phyloP scores from a whole-genome alignment of 2,329 filamentous ascomycete genomes.

The Pseudofabraea citricarpa region DNA sequence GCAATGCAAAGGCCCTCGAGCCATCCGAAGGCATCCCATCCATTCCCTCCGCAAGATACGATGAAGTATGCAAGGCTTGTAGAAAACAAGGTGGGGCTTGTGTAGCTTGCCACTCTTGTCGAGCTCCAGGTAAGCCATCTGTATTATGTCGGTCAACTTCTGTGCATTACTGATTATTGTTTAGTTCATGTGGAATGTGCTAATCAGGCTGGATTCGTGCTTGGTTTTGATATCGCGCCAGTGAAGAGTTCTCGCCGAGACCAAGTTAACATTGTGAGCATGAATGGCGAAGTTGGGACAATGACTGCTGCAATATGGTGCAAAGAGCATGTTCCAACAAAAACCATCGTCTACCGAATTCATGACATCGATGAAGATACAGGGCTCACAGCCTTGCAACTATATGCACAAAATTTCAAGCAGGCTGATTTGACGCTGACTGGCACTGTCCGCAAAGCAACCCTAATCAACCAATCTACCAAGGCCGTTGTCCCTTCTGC shows the following conservation, averaged over 20 bases:
- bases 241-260: conserved; percentile 87
- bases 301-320: conserved; percentile 89
- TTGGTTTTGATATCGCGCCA: conserved; percentile 87
- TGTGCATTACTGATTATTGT: not conserved
- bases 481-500: conserved; percentile 19
- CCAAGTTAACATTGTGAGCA: conserved; percentile 70
- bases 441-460: conserved; percentile 89
- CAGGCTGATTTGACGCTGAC: conserved; percentile 88
- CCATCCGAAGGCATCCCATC: conserved; percentile 87
- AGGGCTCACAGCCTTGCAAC: conserved; percentile 76
- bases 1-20: conserved; percentile 73
- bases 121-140: conserved; percentile 35
- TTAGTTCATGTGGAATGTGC: conserved; percentile 83
- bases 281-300: conserved; percentile 76
- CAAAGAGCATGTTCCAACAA: conserved; percentile 74
- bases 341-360: conserved; percentile 72
- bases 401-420: conserved; percentile 87
- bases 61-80: conserved; percentile 80
- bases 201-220: conserved; percentile 71
- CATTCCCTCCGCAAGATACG: conserved; percentile 68
- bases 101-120: conserved; percentile 74
- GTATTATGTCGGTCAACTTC: not conserved
- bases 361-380: conserved; percentile 67
- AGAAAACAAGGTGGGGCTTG: conserved; percentile 73
- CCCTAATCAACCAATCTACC: conserved; percentile 41